Evolutionary conservation across 768 basidiomycete genomes (phyloP).

Genomic region (Hebeloma cylindrosporum): DNA sequence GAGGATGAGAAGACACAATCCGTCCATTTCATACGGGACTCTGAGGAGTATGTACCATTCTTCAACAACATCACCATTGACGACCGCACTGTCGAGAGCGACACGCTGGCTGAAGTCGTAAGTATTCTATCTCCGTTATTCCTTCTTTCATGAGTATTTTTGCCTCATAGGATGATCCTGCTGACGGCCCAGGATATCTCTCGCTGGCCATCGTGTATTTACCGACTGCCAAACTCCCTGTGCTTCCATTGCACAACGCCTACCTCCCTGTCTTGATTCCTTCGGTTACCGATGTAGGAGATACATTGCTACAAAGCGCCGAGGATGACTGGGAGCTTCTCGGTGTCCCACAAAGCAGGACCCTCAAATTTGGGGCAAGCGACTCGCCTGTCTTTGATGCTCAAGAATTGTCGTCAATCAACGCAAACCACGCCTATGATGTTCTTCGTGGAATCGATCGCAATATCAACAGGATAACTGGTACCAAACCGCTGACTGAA

Average conservation of each 20-base stretch:
- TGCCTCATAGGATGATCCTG: constrained; percentile 34
- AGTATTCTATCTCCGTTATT: constrained; percentile 32
- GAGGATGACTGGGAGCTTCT: constrained; percentile 46
- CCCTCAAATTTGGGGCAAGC: constrained; percentile 37
- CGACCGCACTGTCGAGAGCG: constrained; percentile 36
- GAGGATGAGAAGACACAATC: constrained; percentile 26
- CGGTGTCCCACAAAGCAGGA: constrained; percentile 39
- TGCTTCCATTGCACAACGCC: constrained; percentile 37
- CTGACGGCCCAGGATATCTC: constrained; percentile 38
- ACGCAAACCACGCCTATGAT: constrained; percentile 41
- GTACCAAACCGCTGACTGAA: constrained; percentile 36
- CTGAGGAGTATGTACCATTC: constrained; percentile 25
- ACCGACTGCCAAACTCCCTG: constrained; percentile 46
- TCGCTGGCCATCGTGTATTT: constrained; percentile 72
- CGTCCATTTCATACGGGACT: constrained; percentile 29
- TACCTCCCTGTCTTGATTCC: constrained; percentile 62
- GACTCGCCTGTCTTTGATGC: constrained; percentile 46
- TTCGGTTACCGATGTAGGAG: constrained; percentile 22
- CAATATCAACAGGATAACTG: constrained; percentile 34
- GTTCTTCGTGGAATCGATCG: constrained; percentile 47
- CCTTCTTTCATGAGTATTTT: constrained; percentile 40
- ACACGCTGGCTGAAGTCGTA: constrained; percentile 27
- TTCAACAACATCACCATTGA: constrained; percentile 34
- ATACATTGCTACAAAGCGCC: constrained; percentile 30
- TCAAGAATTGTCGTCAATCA: constrained; percentile 43